Base-by-base conservation (phyloP, 441 rosid genomes). In the Erysimum cheiri region DNA sequence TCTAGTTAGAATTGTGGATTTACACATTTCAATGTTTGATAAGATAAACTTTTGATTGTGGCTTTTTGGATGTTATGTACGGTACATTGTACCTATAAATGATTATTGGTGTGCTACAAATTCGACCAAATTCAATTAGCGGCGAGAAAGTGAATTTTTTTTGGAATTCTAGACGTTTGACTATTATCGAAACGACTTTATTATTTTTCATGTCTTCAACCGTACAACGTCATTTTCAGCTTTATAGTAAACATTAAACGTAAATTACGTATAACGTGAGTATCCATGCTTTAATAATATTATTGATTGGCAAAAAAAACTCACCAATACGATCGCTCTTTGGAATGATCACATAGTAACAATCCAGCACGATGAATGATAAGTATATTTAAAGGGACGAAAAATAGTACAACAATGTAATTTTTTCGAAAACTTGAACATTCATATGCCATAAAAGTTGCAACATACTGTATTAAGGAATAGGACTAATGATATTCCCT, bases 111-210 rank as follows among this genome's bases (percentile, higher is more conserved):
- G 41, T 53, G 62, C 17, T 19, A 22, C 4, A 70, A 64, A 71
- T n/a, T 11, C 63, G 46, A 61, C 44, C 41, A 70, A 61, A 70
- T 17, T 58, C 31, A 60, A 29, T 60, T 50, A 31, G 39, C 32
- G 60, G 14, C 43, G 26, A 40, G n/a, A 61, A 50, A 63, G 70
- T 62, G 17, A 53, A 24, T 41, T 54, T 7, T 43, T 19, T 9
- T n/a, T 44, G 3, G 58, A 64, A 28, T 37, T 64, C 64, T 56
- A 64, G 10, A 64, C 22, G 9, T 72, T 28, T 49, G 60, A 58
- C 17, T 36, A 15, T 44, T 44, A 55, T 46, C 50, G 37, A 55
- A 36, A 5, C 36, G 40, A 57, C 60, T 22, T 6, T 8, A 22
- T 24, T 2, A 1, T 63, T 37, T 52, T 46, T 26, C 41, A 54